Conservation (phyloP, 2,329 filamentous ascomycete genomes). For the Leptodontidium sp. region DNA sequence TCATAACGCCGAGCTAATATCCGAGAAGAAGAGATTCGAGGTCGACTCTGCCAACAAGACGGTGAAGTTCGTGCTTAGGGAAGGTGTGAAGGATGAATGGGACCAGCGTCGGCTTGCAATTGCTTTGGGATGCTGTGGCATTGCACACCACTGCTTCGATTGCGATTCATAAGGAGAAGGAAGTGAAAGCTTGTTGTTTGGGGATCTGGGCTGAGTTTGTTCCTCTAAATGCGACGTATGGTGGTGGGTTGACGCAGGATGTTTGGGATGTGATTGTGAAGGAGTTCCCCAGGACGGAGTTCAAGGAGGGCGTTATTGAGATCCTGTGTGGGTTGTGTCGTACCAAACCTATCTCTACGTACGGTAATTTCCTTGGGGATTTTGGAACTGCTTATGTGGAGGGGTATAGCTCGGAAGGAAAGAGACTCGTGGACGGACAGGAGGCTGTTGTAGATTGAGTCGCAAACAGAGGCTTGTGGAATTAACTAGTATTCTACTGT, state of each 20-base stretch:
- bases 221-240: slow-evolving; percentile 44
- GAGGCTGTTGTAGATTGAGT: slow-evolving; percentile 14
- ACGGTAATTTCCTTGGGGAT: slow-evolving; percentile 48
- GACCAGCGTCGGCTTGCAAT: slow-evolving; percentile 53
- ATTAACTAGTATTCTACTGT: background rate
- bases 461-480: background rate
- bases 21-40: slow-evolving; percentile 56
- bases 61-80: slow-evolving; percentile 49
- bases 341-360: slow-evolving; percentile 49
- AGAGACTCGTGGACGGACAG: slow-evolving; percentile 14
- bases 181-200: slow-evolving; percentile 47
- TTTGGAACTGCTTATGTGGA: slow-evolving; percentile 41
- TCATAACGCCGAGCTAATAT: slow-evolving; percentile 48
- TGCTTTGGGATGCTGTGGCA: slow-evolving; percentile 59
- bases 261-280: slow-evolving; percentile 43
- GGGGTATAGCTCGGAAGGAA: slow-evolving; percentile 27
- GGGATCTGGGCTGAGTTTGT: slow-evolving; percentile 51
- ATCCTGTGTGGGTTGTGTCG: slow-evolving; percentile 49
- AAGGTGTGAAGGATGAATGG: slow-evolving; percentile 45
- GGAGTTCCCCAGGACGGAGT: slow-evolving; percentile 46
- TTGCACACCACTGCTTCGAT: slow-evolving; percentile 52
- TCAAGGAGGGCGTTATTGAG: slow-evolving; percentile 46
- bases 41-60: slow-evolving; percentile 58
- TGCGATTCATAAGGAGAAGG: slow-evolving; percentile 52
- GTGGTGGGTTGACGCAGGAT: slow-evolving; percentile 39